Evolutionary conservation across 306 rosid species (phyloP).

Genomic region (Quercus engelmannii): DNA sequence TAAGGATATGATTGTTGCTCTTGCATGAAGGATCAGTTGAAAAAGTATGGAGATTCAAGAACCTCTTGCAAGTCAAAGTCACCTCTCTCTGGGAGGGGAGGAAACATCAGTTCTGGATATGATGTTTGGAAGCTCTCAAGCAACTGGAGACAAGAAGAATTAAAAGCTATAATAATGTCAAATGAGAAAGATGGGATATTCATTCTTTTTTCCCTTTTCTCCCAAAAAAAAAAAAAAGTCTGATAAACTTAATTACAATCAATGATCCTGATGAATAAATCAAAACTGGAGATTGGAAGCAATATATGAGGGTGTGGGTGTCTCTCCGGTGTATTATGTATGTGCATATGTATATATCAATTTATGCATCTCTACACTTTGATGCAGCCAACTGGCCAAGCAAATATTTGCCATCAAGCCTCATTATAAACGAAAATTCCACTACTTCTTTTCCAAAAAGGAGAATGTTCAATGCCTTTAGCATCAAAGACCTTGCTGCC

Average conservation of each 20-base stretch:
- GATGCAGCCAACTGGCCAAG: background rate
- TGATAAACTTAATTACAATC: background rate
- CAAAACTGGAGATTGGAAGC: background rate
- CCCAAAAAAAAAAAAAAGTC: background rate
- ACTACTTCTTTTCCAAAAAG: too few species aligned
- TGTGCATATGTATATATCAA: background rate
- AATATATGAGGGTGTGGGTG: background rate
- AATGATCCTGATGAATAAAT: background rate
- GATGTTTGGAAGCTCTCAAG: slow-evolving; percentile 61
- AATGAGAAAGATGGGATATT: slow-evolving; percentile 1
- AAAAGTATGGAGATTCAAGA: slow-evolving; percentile 72
- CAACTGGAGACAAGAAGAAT: slow-evolving; percentile 46
- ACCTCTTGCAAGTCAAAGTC: slow-evolving; percentile 68
- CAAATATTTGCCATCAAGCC: background rate
- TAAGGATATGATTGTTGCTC: background rate
- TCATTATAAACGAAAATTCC: too few species aligned
- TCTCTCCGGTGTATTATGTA: background rate
- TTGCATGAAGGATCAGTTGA: slow-evolving; percentile 47
- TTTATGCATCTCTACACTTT: background rate
- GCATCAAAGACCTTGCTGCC: too few species aligned
- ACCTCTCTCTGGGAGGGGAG: slow-evolving; percentile 72
- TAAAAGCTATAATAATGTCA: slow-evolving; percentile 5
- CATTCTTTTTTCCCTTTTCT: background rate
- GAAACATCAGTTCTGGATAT: slow-evolving; percentile 63
- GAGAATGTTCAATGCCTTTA: too few species aligned